Evolutionary conservation across 495 filamentous ascomycete genomes (phyloP), one percentile per base, ranked within the genome.

Genomic region (Aspergillus carlsbadensis): DNA sequence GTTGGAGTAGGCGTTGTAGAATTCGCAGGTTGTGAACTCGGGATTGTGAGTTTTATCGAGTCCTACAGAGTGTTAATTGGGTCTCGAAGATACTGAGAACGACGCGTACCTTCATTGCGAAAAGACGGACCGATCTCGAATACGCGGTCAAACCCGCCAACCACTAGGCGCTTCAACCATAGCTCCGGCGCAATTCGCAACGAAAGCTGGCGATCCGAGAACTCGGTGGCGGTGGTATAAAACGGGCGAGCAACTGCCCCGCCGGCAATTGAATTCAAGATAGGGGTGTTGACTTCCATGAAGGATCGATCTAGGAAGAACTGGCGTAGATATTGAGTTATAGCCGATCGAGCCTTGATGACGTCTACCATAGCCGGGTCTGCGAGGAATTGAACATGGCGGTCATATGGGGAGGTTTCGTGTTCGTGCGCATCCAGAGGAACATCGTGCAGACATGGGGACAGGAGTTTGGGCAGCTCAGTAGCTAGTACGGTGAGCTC

Each of bases 21-120:
- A 97, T 73, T 98, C 94, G 77, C 92, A 97, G 33, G 87, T 97
- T 21, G 88, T 92, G 74, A 97, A 98, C 69, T 98, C 94, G 6
- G 94, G 92, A 65, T 98, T 98, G 71, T 97, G 94, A 0, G 89
- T 96, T 21, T 86, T 82, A 72, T 98, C 94, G 36, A 97, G 70
- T 10, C 85, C 82, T 85, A 37, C 6, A 26, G 3, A 34, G 5
- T 13, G 31, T 33, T 33, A 51, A 22, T 33, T 31, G 44, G 60
- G 13, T 8, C 17, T 45, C 41, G 10, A 37, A 15, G 2, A 14
- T 24, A 17, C 8, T 24, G 24, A 20, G 17, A 15, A 2, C 6
- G 5, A 8, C 3, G 55, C 66, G 41, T 67, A 78, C 91, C 91
- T 78, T 98, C 94, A 73, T 98, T 98, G 40, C 94, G 85, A 71